Base-by-base conservation (phyloP, 805 yeast species). In the Lipomyces lipofer region DNA sequence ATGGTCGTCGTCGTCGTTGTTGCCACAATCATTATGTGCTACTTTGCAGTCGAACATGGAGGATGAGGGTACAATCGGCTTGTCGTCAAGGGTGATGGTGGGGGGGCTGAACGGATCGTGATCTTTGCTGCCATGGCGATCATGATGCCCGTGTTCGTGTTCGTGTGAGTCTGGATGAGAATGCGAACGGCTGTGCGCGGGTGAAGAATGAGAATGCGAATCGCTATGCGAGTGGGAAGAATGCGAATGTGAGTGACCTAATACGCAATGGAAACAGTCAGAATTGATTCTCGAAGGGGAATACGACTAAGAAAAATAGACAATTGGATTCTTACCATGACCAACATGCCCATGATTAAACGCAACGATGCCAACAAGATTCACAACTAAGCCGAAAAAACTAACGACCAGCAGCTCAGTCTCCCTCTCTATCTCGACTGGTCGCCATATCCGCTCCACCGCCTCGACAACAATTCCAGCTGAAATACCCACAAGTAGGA, bases 311-410 rank as follows among this genome's bases (percentile, higher is more conserved):
- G 22, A 17, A 15, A 9, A n/a, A n/a, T n/a, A n/a, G 12, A 15
- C 43, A 22, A 45, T 39, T 19, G 15, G 13, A 22, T 17, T 32
- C 55, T 12, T 27, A 0, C 75, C 72, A 56, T 79, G 83, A 1
- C 74, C 72, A 30, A 66, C 71, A 30, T 84, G 88, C 2, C 91
- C 94, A 67, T 89, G 97, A 65, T 88, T 90, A 69, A 95, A 92
- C 1, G 97, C 97, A 70, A 90, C 86, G 4, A 94, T 85, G 1
- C 99, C 99, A 33, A 94, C 87, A 40, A 94, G 67, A 66, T 94
- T 94, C 15, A 94, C 99, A 43, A 88, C 68, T 36, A 94, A 75
- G 0, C 99, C 99, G 49, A 91, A 69, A 2, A 82, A 71, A 35
- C 96, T 87, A 2, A 94, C 99, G 2, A 92, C 78, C 15, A 94